Percentiles rank a stretch among this genome's conserved stretches.
Evolutionary conservation across 1,284 basidiomycete genomes (phyloP).

Genomic region (Austroboletus olivaceoglutinosus): DNA sequence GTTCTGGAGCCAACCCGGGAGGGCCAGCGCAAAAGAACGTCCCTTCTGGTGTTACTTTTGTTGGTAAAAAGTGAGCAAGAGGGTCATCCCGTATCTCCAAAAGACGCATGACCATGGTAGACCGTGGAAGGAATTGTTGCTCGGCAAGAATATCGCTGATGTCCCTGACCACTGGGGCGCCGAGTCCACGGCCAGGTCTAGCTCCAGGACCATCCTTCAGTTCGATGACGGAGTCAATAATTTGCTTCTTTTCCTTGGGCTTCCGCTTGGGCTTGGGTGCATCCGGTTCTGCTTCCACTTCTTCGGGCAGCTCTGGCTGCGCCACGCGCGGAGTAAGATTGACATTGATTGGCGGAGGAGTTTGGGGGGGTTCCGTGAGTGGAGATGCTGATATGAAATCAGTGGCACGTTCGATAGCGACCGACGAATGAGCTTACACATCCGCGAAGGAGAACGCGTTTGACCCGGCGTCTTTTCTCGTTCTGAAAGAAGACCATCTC

Average conservation of each 20-base stretch:
- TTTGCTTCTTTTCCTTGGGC: slow-evolving; percentile 71
- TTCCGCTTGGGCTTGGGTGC: slow-evolving; percentile 50
- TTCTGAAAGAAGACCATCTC: slow-evolving; percentile 43
- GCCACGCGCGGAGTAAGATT: slow-evolving; percentile 47
- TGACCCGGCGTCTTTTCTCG: slow-evolving; percentile 55
- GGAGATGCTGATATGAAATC: slow-evolving; percentile 57
- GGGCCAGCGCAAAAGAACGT: slow-evolving; percentile 81
- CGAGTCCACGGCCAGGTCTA: slow-evolving; percentile 51
- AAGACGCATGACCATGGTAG: slow-evolving; percentile 77
- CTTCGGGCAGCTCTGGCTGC: slow-evolving; percentile 39
- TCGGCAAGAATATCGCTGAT: slow-evolving; percentile 74
- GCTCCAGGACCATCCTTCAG: slow-evolving; percentile 70
- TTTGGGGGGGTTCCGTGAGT: slow-evolving; percentile 65
- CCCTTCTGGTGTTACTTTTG: slow-evolving; percentile 64
- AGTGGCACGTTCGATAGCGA: neutral
- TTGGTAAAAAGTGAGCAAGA: slow-evolving; percentile 81
- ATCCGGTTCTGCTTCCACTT: slow-evolving; percentile 30
- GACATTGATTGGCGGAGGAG: slow-evolving; percentile 56
- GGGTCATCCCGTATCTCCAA: slow-evolving; percentile 86
- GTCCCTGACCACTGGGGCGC: slow-evolving; percentile 59
- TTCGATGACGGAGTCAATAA: slow-evolving; percentile 82
- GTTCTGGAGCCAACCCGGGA: slow-evolving; percentile 76
- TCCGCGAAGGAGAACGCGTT: slow-evolving; percentile 60
- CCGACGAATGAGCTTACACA: slow-evolving; percentile 49
- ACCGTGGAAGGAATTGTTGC: slow-evolving; percentile 81